phyloP scores from a whole-genome alignment of 768 basidiomycete genomes.

The Termitomyces sp. region DNA sequence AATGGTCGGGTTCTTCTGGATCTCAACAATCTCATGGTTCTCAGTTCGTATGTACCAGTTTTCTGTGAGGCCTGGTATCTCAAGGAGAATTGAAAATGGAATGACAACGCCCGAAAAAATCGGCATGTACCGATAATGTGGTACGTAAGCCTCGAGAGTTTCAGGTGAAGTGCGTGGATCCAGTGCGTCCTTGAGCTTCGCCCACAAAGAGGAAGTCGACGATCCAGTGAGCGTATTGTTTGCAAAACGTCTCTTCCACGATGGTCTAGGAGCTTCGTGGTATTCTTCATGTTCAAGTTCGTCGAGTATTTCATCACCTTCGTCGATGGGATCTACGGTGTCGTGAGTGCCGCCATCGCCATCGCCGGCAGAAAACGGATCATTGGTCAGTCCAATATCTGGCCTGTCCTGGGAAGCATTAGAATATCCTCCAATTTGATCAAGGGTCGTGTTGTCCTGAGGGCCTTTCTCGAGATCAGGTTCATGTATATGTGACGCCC shows the following conservation, averaged over 20 bases:
- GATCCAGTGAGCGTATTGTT: not conserved
- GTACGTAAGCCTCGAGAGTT: conserved; percentile 30
- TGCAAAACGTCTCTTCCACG: conserved; percentile 3
- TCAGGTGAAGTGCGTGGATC: conserved; percentile 17
- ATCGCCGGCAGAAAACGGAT: not conserved
- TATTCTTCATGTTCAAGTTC: conserved; percentile 12
- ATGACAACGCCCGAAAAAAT: conserved; percentile 64
- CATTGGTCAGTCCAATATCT: not conserved
- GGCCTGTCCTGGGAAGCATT: not conserved
- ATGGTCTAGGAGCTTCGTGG: not conserved
- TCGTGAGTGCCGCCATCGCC: conserved; percentile 1
- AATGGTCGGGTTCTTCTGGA: conserved; percentile 45
- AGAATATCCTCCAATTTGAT: not conserved
- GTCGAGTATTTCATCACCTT: conserved; percentile 9
- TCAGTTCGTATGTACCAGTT: conserved; percentile 65
- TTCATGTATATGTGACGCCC: not conserved
- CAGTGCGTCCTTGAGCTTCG: conserved; percentile 12
- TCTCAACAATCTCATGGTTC: conserved; percentile 38
- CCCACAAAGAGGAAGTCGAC: conserved; percentile 10
- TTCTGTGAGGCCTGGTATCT: conserved; percentile 75
- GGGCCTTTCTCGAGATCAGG: conserved; percentile 14
- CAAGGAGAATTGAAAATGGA: conserved; percentile 76
- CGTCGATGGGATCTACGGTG: not conserved
- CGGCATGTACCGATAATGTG: conserved; percentile 58
- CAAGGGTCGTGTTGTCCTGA: not conserved